Percentiles rank a stretch among this genome's conserved stretches.
Conservation (phyloP, 179 eudicot species). For the Silene noctiflora region DNA sequence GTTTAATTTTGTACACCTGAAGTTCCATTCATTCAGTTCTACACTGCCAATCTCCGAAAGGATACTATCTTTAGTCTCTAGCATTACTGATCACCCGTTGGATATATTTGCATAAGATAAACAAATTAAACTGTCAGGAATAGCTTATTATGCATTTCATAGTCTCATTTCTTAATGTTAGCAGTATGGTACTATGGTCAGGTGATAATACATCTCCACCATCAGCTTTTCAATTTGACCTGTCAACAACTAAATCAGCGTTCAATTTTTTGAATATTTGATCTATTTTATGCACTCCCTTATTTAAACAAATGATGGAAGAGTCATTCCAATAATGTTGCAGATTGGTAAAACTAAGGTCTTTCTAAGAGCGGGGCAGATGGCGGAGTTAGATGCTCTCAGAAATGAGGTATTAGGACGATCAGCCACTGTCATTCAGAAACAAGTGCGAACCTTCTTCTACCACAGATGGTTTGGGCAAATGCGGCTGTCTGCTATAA, state of each 20-base stretch:
- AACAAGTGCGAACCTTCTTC: constrained; percentile 51
- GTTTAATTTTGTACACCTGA: not conserved
- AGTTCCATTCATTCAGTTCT: not conserved
- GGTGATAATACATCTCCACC: not conserved
- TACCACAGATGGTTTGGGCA: constrained; percentile 46
- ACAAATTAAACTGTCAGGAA: not conserved
- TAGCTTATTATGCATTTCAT: not conserved
- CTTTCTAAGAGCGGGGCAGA: constrained; percentile 95
- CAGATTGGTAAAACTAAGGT: constrained; percentile 91
- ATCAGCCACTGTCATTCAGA: constrained; percentile 71
- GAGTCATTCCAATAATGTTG: constrained; percentile 18
- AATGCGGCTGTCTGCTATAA: constrained; percentile 48
- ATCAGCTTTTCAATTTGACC: constrained; percentile 1
- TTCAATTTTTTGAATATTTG: not conserved
- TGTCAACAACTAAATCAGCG: not conserved
- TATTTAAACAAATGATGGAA: not conserved
- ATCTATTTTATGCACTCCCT: not conserved
- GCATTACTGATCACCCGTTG: not conserved
- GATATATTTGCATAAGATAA: not conserved
- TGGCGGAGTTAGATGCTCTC: constrained; percentile 85
- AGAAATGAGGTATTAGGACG: constrained; percentile 68
- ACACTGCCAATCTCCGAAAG: not conserved
- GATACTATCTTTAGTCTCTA: not conserved
- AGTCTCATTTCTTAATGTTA: not conserved
- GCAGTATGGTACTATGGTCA: not conserved